Base-by-base conservation (phyloP, 73 alveolate genomes). In the Stentor roeselii region DNA sequence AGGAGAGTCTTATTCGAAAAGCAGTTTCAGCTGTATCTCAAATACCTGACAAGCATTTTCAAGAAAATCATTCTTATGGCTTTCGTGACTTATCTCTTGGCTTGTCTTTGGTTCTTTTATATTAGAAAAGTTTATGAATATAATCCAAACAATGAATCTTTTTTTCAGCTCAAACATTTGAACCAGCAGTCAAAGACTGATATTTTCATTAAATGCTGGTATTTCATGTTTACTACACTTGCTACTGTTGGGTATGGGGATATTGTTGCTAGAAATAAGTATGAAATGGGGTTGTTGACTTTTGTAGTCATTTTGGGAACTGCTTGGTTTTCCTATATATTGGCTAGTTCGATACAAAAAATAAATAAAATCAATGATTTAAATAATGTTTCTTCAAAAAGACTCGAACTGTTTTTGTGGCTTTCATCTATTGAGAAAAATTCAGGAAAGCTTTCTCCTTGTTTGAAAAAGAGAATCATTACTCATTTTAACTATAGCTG, bases 221-320 rank as follows among this genome's bases (percentile, higher is more conserved):
- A 50, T 50, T 50, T 50, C 21, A 50, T 50, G 6, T 50, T 76
- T n/a, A n/a, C 76, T 6, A 76, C 84, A 34, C 37, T 76, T n/a
- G 36, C 76, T 21, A 76, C 84, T 36, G 84, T 34, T 34, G 84
- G 84, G n/a, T 76, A 36, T 40, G 84, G 84, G 37, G 84, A 76
- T 76, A 36, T 76, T 32, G 36, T n/a, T 76, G 59, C 82, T 0
- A 15, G 59, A 21, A 67, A 67, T 67, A 67, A 35, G 2, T 67
- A 32, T 32, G 82, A 67, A 67, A 67, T 36, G 32, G 31, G n/a
- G 1, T 15, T 67, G 15, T 32, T 42, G 0, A 32, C 15, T 2
- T 36, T 15, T 35, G 82, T 67, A 0, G 32, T 67, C n/a, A n/a
- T n/a, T n/a, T n/a, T n/a, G n/a, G n/a, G n/a, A n/a, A n/a, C n/a